Conservation (phyloP, 2,329 filamentous ascomycete species). For the Pezizomycotina sp. region DNA sequence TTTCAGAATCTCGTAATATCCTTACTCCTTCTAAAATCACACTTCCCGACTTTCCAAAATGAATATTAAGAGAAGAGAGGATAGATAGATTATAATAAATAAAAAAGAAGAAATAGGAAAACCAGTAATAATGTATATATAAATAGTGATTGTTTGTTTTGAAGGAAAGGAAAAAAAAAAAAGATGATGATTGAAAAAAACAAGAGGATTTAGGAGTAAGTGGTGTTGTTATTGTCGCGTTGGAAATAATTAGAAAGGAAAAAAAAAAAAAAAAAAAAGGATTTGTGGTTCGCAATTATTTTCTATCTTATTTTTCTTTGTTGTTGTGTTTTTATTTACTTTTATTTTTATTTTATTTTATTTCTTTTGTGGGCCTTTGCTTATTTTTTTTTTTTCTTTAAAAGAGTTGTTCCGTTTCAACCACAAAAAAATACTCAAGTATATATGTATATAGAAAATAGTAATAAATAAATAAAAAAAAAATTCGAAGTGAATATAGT, state of each 20-base stretch:
- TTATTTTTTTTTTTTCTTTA: no score
- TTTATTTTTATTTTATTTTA: no score
- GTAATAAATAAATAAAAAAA: no score
- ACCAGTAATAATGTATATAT: background rate
- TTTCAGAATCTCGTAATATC: conserved; percentile 2
- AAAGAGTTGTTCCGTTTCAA: no score
- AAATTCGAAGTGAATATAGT: no score
- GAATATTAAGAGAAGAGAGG: conserved; percentile 1
- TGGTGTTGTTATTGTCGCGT: background rate
- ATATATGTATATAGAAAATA: no score
- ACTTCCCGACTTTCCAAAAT: conserved; percentile 1
- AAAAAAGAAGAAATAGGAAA: conserved; percentile 5
- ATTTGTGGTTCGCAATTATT: no score
- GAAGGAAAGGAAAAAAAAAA: background rate
- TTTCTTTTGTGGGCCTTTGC: no score
- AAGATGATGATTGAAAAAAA: background rate
- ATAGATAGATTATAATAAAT: conserved; percentile 1
- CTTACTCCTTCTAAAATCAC: background rate
- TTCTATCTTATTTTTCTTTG: no score
- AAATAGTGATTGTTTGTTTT: conserved; percentile 1
- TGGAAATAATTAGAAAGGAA: conserved; percentile 3
- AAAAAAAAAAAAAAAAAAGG: conserved; percentile 4
- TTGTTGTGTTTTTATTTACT: no score
- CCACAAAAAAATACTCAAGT: no score
- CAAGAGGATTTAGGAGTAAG: background rate